Evolutionary conservation across 331 rosid genomes (phyloP).

Genomic region (Quercus tomentella): DNA sequence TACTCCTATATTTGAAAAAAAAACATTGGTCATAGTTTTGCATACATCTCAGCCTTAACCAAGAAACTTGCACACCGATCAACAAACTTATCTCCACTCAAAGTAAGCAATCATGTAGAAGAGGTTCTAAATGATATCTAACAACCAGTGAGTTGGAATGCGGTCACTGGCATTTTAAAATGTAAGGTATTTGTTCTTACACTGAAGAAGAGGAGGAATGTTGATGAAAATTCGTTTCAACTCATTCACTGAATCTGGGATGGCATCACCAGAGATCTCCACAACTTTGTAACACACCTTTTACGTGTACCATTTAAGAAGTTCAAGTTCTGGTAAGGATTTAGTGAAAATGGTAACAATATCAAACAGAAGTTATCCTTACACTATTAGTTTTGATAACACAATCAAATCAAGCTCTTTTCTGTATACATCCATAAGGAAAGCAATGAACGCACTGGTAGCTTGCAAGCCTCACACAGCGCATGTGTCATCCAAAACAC

Average conservation of each 20-base stretch:
- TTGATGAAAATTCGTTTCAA: slow-evolving; percentile 52
- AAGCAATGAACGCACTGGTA: slow-evolving; percentile 49
- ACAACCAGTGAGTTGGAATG: slow-evolving; percentile 30
- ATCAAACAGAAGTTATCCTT: slow-evolving; percentile 20
- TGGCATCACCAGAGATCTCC: slow-evolving; percentile 51
- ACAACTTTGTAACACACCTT: slow-evolving; percentile 45
- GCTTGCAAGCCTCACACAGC: slow-evolving; percentile 60
- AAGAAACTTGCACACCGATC: too few relatives aligned
- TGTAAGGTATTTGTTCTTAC: slow-evolving; percentile 35
- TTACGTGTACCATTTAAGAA: background rate
- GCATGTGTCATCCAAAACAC: slow-evolving; percentile 77
- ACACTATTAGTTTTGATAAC: slow-evolving; percentile 51
- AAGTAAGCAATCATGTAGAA: background rate
- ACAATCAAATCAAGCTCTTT: slow-evolving; percentile 61
- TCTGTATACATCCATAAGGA: slow-evolving; percentile 62
- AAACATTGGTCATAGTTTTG: background rate
- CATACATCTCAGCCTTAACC: background rate
- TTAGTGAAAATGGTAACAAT: slow-evolving; percentile 10
- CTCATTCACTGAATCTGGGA: slow-evolving; percentile 46
- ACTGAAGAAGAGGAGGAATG: slow-evolving; percentile 56
- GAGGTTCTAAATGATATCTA: background rate
- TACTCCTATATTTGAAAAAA: background rate
- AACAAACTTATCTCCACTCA: background rate
- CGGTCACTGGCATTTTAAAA: slow-evolving; percentile 27
- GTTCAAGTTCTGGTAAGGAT: background rate